phyloP scores from a whole-genome alignment of 192 early-diverging fungal species.

The Dimargaris verticillata region DNA sequence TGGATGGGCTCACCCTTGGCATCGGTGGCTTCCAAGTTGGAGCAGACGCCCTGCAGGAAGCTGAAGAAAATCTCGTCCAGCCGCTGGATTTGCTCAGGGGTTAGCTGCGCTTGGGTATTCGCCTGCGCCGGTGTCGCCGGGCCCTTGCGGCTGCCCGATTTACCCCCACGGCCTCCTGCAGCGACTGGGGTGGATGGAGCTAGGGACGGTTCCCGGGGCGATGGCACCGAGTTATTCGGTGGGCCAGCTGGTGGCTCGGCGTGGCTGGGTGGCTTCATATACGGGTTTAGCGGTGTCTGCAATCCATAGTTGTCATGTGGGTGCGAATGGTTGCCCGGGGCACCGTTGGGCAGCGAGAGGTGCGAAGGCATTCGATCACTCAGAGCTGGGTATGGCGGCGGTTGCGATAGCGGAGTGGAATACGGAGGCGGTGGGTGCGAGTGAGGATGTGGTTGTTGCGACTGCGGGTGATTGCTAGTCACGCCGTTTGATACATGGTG shows the following conservation, averaged over 20 bases:
- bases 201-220: slow-evolving; percentile 10
- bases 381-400: too few species aligned
- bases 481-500: slow-evolving; percentile 11
- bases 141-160: slow-evolving; percentile 14
- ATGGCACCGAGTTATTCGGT: slow-evolving; percentile 14
- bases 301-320: slow-evolving; percentile 10
- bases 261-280: slow-evolving; percentile 13
- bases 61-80: slow-evolving; percentile 50
- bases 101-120: slow-evolving; percentile 5
- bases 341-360: slow-evolving; percentile 4
- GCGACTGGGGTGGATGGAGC: slow-evolving; percentile 14
- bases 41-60: slow-evolving; percentile 48
- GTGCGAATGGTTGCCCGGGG: slow-evolving; percentile 15
- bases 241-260: not conserved
- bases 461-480: too few species aligned
- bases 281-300: slow-evolving; percentile 1
- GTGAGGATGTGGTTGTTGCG: too few species aligned
- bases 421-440: too few species aligned
- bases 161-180: not conserved
- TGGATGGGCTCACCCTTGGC: slow-evolving; percentile 23
- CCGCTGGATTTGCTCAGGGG: slow-evolving; percentile 21
- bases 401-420: too few species aligned
- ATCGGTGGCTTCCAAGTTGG: slow-evolving; percentile 34
- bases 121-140: slow-evolving; percentile 10
- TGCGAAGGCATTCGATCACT: too few species aligned